Percentiles rank a stretch among this genome's conserved stretches.
These are phyloP conservation scores for Avena atlantica DNA, from an alignment of 176 grass and related monocot species.

Conservation along the genomic window DNA sequence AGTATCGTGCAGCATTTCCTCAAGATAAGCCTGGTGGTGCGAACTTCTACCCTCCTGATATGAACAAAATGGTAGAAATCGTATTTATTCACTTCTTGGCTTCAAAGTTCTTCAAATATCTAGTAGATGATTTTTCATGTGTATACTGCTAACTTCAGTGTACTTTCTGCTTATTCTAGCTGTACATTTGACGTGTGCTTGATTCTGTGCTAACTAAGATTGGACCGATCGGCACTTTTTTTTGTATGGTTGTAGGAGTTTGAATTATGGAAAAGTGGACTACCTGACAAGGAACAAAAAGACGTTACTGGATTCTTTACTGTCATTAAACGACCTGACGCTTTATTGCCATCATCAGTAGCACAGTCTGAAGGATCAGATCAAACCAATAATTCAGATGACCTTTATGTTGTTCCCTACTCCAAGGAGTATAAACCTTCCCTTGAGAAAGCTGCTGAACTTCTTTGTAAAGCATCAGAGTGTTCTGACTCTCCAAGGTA, in stretches of 20 bases:
- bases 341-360: slow-evolving; percentile 37
- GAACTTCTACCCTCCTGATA: slow-evolving; percentile 97
- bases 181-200: slow-evolving; percentile 18
- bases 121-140: slow-evolving; percentile 3
- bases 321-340: slow-evolving; percentile 70
- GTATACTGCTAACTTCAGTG: slow-evolving; percentile 12
- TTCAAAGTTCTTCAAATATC: slow-evolving; percentile 13
- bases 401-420: slow-evolving; percentile 84
- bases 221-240: neutral
- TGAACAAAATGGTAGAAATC: slow-evolving; percentile 82
- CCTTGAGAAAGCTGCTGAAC: slow-evolving; percentile 72
- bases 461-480: slow-evolving; percentile 76
- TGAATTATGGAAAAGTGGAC: slow-evolving; percentile 75
- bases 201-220: slow-evolving; percentile 37
- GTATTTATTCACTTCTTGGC: neutral
- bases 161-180: neutral
- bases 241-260: slow-evolving; percentile 70
- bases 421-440: slow-evolving; percentile 73
- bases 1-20: slow-evolving; percentile 92
- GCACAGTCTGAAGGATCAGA: slow-evolving; percentile 34
- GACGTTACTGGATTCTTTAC: slow-evolving; percentile 83
- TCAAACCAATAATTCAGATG: slow-evolving; percentile 56
- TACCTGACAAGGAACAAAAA: slow-evolving; percentile 71
- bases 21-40: slow-evolving; percentile 78
- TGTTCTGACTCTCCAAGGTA: slow-evolving; percentile 86